Conservation (phyloP, 2,329 filamentous ascomycete species). For the Ophiostoma triangulosporum region DNA sequence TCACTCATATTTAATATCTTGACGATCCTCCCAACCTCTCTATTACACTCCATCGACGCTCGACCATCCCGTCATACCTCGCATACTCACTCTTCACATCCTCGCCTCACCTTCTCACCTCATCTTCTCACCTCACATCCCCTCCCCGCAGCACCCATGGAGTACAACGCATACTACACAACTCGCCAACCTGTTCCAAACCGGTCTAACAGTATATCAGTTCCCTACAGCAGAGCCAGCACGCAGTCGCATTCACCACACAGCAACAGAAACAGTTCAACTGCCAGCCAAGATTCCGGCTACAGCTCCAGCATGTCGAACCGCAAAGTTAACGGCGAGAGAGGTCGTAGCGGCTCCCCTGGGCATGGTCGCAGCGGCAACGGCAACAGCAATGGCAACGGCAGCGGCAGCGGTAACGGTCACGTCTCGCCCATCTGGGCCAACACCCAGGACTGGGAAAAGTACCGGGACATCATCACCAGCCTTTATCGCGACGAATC, state of each 20-base stretch:
- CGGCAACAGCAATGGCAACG: conserved; percentile 14
- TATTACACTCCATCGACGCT: not conserved
- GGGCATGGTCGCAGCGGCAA: not conserved
- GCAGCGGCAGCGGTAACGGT: conserved; percentile 4
- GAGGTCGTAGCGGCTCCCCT: not conserved
- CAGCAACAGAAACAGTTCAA: not conserved
- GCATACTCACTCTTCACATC: no score
- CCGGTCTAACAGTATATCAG: not conserved
- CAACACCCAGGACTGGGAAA: conserved; percentile 17
- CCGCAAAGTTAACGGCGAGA: not conserved
- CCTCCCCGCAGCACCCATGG: not conserved
- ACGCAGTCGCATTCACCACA: not conserved
- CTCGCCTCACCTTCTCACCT: not conserved
- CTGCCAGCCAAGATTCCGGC: not conserved
- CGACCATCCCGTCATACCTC: no score
- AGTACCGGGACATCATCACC: conserved; percentile 17
- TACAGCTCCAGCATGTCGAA: not conserved
- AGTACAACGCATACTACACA: not conserved
- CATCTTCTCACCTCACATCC: not conserved
- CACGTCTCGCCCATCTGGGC: not conserved
- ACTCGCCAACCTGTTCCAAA: not conserved
- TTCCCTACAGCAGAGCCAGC: not conserved
- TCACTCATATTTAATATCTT: not conserved
- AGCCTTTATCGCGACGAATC: conserved; percentile 18
- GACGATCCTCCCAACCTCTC: not conserved